Conservation (phyloP, 257 asterid genomes). For the Osmanthus fragrans region DNA sequence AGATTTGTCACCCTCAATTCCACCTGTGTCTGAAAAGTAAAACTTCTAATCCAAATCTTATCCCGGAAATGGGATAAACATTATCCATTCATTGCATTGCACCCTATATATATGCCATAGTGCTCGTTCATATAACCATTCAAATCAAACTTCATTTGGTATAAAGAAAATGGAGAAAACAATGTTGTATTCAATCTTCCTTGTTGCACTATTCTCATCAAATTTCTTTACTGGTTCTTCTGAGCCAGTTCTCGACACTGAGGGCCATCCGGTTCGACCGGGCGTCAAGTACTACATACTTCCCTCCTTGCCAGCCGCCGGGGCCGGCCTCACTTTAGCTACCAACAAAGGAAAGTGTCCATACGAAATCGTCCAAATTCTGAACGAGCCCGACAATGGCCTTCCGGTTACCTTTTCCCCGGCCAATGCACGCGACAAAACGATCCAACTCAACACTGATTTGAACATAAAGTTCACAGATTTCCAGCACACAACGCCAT, state of each 20-base stretch:
- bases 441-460: neutral
- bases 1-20: too few relatives aligned
- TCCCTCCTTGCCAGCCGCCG: neutral
- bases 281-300: slow-evolving; percentile 1
- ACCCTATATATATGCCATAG: neutral
- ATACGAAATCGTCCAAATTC: neutral
- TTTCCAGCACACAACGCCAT: neutral
- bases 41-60: too few relatives aligned
- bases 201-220: neutral
- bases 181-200: neutral
- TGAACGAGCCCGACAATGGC: neutral
- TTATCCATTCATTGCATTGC: neutral
- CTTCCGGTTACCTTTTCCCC: neutral
- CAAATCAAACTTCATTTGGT: neutral
- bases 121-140: neutral
- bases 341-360: neutral
- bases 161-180: neutral
- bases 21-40: too few relatives aligned
- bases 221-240: neutral
- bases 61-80: too few relatives aligned
- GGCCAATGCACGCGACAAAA: neutral
- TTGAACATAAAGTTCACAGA: neutral
- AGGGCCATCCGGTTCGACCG: neutral
- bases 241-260: neutral
- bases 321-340: neutral